Base-by-base conservation (phyloP, 2,329 filamentous ascomycete genomes). In the Diplodia mutila region DNA sequence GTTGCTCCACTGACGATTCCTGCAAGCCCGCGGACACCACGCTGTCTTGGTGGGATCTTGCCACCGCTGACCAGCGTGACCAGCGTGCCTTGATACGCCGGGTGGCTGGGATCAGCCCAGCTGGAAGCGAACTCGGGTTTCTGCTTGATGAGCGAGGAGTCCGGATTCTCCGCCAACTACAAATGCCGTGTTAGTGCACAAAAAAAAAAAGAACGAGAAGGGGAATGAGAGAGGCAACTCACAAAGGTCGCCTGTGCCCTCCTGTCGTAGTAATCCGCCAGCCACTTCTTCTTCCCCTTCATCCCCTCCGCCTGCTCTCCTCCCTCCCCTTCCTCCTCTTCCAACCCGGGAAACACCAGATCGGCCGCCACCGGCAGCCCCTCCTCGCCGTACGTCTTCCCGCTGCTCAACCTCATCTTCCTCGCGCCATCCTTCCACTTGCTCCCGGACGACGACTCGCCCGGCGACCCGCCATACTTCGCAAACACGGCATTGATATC, bases 31-130 rank as follows among this genome's bases (percentile, higher is more conserved):
- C 32, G 71, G 37, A 65, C 57, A 46, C 65, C 68, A 42, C 63
- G 68, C 32, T 70, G 75, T 70, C 74, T 11, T 16, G 18, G 27
- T n/a, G 52, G 79, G 18, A 83, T 52, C 5, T 75, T 72, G 0
- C 84, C 84, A 1, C 84, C 85, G 0, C 80, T 84, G 1, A 85
- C 69, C 2, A 86, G 72, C 0, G 80, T 77, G 3, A 85, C 71
- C 9, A 85, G 73, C 7, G 79, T 80, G 2, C 85, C 85, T 32
- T 78, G 84, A 70, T 81, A 84, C 37, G 81, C 83, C 0, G 84
- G 79, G 69, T 86, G 81, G 68, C 80, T 84, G 0, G 85, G 85
- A 69, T 87, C 84, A 8, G 81, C 80, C 70, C 82, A 85, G 25
- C 83, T 78, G 4, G 82, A 85, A 0, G 76, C 75, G 69, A 86